Evolutionary conservation across 148 eudicot species (phyloP), one percentile per base, ranked within the genome.

Genomic region (Selenicereus undatus): DNA sequence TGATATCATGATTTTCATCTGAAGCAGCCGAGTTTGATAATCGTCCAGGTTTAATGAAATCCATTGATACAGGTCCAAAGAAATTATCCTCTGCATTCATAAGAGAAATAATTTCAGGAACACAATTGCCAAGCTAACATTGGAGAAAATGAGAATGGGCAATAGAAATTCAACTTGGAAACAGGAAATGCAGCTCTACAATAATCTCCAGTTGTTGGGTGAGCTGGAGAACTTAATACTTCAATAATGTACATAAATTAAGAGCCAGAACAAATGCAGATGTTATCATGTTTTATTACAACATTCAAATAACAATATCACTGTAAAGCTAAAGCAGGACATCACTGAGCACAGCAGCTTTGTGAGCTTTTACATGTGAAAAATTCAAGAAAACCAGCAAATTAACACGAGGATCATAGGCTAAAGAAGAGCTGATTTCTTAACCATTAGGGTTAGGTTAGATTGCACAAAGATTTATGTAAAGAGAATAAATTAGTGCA

Each of bases 31-130:
- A 96, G 80, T 89, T 93, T 68, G 95, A 94, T 54, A 92, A 77
- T 64, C 90, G 82, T 72, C 94, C 90, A 76, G 91, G 89, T 84
- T 86, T 89, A 72, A 96, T 94, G 72, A 96, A 96, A 81, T 90
- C 90, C 66, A 93, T 84, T 72, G 99, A 92, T 80, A 96, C 97
- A 81, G 98, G 97, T 73, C 99, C 99, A 73, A 94, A 96, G 74
- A 88, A 94, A 71, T 89, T 80, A 74, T 94, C 97, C 83, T 96
- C 99, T 94, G 95, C 92, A 76, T 71, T 14, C 11, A 58, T 11
- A 69, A 51, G 56, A 68, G 77, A 71, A 84, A 72, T 18, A 76
- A 80, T 32, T 29, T 73, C 65, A 74, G 51, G 16, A 79, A 72
- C 39, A 42, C 29, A n/a, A 8, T 0, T n/a, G 26, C 70, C 21